Conservation (phyloP, 2,329 filamentous ascomycete species). For the Bipolaris victoriae region DNA sequence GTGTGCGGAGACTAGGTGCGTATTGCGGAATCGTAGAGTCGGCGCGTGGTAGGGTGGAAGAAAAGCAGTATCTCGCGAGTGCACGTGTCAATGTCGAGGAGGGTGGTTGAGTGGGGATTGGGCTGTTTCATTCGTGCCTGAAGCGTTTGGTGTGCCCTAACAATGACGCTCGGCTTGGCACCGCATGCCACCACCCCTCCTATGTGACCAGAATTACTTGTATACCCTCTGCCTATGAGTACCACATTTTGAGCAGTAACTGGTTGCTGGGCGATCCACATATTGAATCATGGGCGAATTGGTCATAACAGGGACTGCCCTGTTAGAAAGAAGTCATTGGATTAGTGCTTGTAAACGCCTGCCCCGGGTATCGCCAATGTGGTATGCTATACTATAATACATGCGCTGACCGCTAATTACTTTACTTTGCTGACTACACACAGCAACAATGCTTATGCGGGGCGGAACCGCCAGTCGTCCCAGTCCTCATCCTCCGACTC, state of each 20-base stretch:
- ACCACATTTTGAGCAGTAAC: background rate
- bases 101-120: constrained; percentile 16
- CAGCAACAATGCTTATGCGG: constrained; percentile 31
- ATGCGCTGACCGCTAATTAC: constrained; percentile 14
- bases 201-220: background rate
- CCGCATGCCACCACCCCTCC: constrained; percentile 7
- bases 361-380: constrained; percentile 30
- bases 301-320: constrained; percentile 2
- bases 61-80: constrained; percentile 8
- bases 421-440: constrained; percentile 23
- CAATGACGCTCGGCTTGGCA: constrained; percentile 23
- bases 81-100: constrained; percentile 15
- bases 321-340: constrained; percentile 4
- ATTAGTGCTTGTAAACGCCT: constrained; percentile 20
- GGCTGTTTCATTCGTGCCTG: constrained; percentile 21
- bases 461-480: constrained; percentile 48
- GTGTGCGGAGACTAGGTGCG: constrained; percentile 13
- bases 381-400: constrained; percentile 30
- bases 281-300: background rate
- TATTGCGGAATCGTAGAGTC: background rate
- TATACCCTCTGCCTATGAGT: background rate
- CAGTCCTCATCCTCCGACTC: constrained; percentile 49
- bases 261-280: background rate
- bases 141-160: constrained; percentile 22
- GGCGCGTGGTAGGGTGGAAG: constrained; percentile 3